phyloP scores from a whole-genome alignment of 495 filamentous ascomycete genomes.

The Melanomma pulvis-pyrius region DNA sequence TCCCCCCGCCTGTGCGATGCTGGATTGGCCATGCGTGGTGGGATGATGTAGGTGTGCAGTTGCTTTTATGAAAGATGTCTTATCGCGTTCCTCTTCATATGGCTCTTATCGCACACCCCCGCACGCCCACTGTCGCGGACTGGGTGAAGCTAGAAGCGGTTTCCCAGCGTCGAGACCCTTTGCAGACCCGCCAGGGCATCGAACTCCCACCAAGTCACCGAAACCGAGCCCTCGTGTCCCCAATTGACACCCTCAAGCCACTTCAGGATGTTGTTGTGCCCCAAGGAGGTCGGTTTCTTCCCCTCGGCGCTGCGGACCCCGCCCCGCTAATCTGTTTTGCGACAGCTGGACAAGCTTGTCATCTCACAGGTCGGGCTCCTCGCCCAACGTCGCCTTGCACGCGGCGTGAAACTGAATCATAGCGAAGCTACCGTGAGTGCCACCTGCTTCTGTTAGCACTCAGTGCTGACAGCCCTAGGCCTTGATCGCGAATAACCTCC shows the following conservation, averaged over 20 bases:
- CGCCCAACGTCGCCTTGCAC: constrained; percentile 85
- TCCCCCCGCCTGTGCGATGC: not conserved
- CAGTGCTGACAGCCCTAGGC: constrained; percentile 57
- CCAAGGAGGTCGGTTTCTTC: constrained; percentile 31
- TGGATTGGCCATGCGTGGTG: not conserved
- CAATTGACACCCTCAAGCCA: not conserved
- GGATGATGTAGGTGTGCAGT: not conserved
- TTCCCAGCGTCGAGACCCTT: not conserved
- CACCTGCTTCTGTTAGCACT: not conserved
- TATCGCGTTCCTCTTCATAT: not conserved
- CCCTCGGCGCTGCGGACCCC: not conserved
- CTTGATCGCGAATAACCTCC: constrained; percentile 85
- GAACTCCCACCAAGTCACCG: no score
- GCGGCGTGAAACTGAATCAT: constrained; percentile 89
- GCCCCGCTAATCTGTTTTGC: constrained; percentile 17
- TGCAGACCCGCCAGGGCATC: not conserved
- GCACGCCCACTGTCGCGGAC: not conserved
- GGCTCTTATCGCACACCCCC: not conserved
- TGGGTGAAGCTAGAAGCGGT: not conserved
- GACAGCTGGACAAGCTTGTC: constrained; percentile 91
- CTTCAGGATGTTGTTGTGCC: constrained; percentile 33
- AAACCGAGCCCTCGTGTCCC: not conserved
- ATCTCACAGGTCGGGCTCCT: constrained; percentile 88
- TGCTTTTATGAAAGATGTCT: not conserved
- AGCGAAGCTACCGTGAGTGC: constrained; percentile 78